phyloP scores from a whole-genome alignment of 192 early-diverging fungal genomes.

The Backusella tuberculispora region DNA sequence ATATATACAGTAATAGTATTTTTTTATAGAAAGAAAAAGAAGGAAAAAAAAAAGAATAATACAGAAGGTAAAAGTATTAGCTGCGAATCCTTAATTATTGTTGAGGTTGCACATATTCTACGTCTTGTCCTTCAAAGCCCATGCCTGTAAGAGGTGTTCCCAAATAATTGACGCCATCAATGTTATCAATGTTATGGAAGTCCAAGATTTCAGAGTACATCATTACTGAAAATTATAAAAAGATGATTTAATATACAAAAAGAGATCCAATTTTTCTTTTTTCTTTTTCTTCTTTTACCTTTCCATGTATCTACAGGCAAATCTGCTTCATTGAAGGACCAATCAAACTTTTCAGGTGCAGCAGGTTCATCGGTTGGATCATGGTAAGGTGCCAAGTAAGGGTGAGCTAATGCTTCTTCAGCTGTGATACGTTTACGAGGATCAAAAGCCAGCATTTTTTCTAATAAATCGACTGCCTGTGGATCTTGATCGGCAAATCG shows the following conservation, averaged over 20 bases:
- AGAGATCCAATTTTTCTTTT: not conserved
- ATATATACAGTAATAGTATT: not conserved
- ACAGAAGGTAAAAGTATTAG: conserved; percentile 3
- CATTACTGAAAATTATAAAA: conserved; percentile 54
- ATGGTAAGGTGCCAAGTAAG: conserved; percentile 88
- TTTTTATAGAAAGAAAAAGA: not conserved
- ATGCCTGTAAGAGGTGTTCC: conserved; percentile 42
- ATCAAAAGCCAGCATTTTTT: conserved; percentile 92
- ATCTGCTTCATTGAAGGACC: conserved; percentile 93
- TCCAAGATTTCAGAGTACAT: conserved; percentile 85
- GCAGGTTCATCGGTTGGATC: conserved; percentile 88
- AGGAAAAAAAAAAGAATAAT: not conserved
- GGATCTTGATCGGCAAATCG: conserved; percentile 81
- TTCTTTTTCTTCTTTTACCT: conserved; percentile 28
- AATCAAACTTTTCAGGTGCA: conserved; percentile 82
- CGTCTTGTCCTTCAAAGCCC: conserved; percentile 22
- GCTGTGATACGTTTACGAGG: conserved; percentile 89
- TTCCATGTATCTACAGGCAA: conserved; percentile 86
- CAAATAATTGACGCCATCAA: conserved; percentile 38
- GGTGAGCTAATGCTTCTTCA: conserved; percentile 82
- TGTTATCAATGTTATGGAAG: conserved; percentile 62
- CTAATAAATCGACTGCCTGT: conserved; percentile 80
- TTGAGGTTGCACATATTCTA: conserved; percentile 18
- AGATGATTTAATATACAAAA: not conserved
- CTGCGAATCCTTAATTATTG: conserved; percentile 5